Evolutionary conservation across 805 yeast species (phyloP).

Genomic region (Saturnispora galanensis): DNA sequence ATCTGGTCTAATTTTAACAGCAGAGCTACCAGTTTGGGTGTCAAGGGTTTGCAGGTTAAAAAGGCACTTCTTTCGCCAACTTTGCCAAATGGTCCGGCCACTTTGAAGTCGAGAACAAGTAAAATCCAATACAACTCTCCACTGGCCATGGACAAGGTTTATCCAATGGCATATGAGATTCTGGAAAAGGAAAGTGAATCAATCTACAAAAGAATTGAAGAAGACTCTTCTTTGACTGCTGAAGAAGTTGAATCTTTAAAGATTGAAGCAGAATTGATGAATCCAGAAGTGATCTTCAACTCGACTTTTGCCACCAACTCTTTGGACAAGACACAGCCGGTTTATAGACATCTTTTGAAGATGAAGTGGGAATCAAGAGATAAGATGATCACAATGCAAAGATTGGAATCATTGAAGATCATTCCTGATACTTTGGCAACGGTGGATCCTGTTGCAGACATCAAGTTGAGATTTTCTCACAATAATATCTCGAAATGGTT

Average conservation of each 20-base stretch:
- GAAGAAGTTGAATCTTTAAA: constrained; percentile 26
- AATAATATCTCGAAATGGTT: constrained; percentile 52
- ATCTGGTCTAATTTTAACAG: constrained; percentile 29
- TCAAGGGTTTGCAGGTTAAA: constrained; percentile 21
- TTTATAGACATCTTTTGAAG: constrained; percentile 61
- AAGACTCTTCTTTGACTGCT: constrained; percentile 17
- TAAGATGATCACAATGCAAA: constrained; percentile 79
- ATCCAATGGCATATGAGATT: constrained; percentile 54
- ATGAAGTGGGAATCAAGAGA: constrained; percentile 64
- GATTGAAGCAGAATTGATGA: constrained; percentile 56
- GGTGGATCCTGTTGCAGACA: constrained; percentile 67
- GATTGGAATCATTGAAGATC: constrained; percentile 73
- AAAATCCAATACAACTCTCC: constrained; percentile 58
- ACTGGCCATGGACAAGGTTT: constrained; percentile 58
- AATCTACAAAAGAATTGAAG: constrained; percentile 31
- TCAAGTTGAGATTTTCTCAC: constrained; percentile 63
- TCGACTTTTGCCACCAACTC: constrained; percentile 36
- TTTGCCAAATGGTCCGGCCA: constrained; percentile 41
- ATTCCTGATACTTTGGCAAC: constrained; percentile 95
- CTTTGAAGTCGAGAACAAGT: constrained; percentile 34
- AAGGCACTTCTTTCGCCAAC: constrained; percentile 24
- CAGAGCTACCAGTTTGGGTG: constrained; percentile 25
- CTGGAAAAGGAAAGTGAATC: constrained; percentile 38
- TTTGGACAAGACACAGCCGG: constrained; percentile 64
- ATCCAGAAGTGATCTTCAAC: constrained; percentile 81